phyloP scores from a whole-genome alignment of 2,329 filamentous ascomycete genomes.

The Hypoxylon sp. region DNA sequence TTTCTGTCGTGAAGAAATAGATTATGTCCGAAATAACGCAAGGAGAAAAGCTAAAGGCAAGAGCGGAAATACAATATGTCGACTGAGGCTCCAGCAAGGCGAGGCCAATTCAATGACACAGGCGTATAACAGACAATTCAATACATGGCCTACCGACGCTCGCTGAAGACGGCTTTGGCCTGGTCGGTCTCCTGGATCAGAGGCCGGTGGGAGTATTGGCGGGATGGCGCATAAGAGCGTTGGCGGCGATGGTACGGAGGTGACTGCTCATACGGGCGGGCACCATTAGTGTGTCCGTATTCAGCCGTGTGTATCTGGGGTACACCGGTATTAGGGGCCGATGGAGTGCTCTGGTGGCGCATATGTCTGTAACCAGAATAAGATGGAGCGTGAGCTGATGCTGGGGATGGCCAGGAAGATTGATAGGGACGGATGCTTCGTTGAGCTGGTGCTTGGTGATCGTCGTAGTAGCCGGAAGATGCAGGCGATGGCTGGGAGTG shows the following conservation, averaged over 20 bases:
- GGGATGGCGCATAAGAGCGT: constrained; percentile 34
- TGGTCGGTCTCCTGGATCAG: constrained; percentile 44
- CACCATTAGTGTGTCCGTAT: constrained; percentile 27
- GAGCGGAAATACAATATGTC: constrained; percentile 4
- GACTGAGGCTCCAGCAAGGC: neutral
- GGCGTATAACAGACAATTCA: neutral
- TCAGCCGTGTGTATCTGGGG: constrained; percentile 21
- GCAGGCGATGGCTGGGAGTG: constrained; percentile 20
- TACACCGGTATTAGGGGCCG: constrained; percentile 29
- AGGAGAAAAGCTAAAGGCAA: constrained; percentile 4
- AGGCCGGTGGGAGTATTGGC: constrained; percentile 25
- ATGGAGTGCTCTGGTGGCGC: constrained; percentile 55
- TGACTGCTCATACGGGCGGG: constrained; percentile 29
- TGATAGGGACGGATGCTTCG: constrained; percentile 28
- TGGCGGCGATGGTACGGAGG: constrained; percentile 37
- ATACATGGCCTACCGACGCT: constrained; percentile 41
- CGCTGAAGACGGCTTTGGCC: constrained; percentile 41
- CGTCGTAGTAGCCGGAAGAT: constrained; percentile 48
- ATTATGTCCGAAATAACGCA: constrained; percentile 1
- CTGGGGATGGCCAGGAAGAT: constrained; percentile 16
- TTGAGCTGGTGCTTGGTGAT: constrained; percentile 22
- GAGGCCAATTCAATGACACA: neutral
- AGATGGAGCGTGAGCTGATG: neutral
- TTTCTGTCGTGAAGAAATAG: neutral
- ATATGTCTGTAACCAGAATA: constrained; percentile 45